Evolutionary conservation across 306 rosid genomes (phyloP).

Genomic region (Quercus parvula): DNA sequence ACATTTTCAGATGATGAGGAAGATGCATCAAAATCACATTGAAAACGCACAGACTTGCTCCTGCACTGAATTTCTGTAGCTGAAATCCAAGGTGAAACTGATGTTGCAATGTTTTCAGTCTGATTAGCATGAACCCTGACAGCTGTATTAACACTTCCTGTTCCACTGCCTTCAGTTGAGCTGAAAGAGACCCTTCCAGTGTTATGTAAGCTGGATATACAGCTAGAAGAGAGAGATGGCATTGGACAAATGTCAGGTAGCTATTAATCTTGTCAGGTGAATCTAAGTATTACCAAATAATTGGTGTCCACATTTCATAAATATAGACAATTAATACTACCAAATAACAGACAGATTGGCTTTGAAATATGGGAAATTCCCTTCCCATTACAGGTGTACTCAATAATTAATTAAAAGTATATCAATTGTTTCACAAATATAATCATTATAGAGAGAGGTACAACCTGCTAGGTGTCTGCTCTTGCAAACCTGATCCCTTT

Average conservation of each 20-base stretch:
- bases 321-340: neutral
- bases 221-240: slow-evolving; percentile 18
- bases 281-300: neutral
- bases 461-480: slow-evolving; percentile 77
- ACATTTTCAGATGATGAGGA: slow-evolving; percentile 44
- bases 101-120: slow-evolving; percentile 35
- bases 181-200: slow-evolving; percentile 14
- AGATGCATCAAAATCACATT: slow-evolving; percentile 46
- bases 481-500: slow-evolving; percentile 33
- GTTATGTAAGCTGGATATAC: slow-evolving; percentile 25
- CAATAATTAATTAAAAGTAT: neutral
- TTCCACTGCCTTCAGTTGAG: slow-evolving; percentile 29
- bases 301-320: neutral
- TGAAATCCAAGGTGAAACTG: slow-evolving; percentile 33
- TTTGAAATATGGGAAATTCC: neutral
- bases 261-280: neutral
- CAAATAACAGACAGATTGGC: neutral
- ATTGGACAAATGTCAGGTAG: neutral
- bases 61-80: slow-evolving; percentile 45
- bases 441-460: slow-evolving; percentile 10
- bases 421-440: neutral
- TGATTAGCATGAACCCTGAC: slow-evolving; percentile 5
- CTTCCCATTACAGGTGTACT: neutral
- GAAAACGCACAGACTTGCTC: slow-evolving; percentile 76
- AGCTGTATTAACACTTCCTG: slow-evolving; percentile 15